Evolutionary conservation across 1,139 yeast species (phyloP).

Genomic region (Arxiozyma heterogenica): DNA sequence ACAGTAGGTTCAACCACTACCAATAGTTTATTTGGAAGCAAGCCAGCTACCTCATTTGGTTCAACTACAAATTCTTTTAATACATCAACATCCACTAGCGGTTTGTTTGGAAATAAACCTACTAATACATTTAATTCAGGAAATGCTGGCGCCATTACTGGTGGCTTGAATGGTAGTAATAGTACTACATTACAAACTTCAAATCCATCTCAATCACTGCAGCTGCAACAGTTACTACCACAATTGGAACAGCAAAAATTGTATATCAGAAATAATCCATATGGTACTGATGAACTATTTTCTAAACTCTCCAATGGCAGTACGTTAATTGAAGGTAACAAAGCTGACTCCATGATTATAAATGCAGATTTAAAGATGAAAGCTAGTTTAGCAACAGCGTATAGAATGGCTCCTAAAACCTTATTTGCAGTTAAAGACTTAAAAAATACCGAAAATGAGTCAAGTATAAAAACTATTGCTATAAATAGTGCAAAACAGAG

Average conservation of each 20-base stretch:
- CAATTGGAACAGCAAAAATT: constrained; percentile 23
- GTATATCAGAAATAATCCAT: constrained; percentile 44
- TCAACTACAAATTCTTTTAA: background rate
- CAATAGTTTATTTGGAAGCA: constrained; percentile 8
- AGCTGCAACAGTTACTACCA: constrained; percentile 11
- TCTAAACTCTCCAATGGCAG: constrained; percentile 28
- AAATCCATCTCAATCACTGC: constrained; percentile 6
- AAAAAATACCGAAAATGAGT: background rate
- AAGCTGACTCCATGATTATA: constrained; percentile 34
- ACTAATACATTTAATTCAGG: constrained; percentile 3
- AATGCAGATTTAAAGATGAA: constrained; percentile 46
- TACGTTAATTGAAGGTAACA: constrained; percentile 46
- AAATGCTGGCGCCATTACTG: background rate
- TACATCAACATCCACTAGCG: constrained; percentile 15
- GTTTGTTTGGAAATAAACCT: constrained; percentile 28
- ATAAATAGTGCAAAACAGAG: background rate
- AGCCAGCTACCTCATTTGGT: constrained; percentile 1
- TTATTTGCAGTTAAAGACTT: constrained; percentile 23
- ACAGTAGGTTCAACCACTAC: background rate
- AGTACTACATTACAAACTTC: background rate
- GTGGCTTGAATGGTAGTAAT: constrained; percentile 5
- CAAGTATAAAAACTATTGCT: constrained; percentile 1
- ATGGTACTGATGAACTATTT: constrained; percentile 62
- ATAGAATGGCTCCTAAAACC: constrained; percentile 41
- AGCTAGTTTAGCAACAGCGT: constrained; percentile 52